Evolutionary conservation across 768 basidiomycete species (phyloP).

Genomic region (Termitomyces sp.): DNA sequence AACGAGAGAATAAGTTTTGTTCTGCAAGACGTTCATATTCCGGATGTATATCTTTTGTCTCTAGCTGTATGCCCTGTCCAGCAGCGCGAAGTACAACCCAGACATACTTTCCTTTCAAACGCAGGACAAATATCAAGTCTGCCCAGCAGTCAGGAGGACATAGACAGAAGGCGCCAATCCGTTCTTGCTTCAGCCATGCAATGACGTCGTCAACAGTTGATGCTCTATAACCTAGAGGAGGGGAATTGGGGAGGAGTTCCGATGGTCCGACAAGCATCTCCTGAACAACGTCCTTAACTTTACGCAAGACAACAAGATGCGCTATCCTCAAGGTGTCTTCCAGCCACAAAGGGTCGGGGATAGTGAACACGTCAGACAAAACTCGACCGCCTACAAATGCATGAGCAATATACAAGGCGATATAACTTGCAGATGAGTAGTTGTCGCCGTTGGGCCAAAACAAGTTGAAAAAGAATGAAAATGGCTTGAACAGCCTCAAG

Average conservation of each 20-base stretch:
- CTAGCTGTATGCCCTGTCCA: not conserved
- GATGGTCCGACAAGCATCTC: not conserved
- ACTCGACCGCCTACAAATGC: not conserved
- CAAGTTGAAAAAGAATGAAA: not conserved
- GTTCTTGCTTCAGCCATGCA: not conserved
- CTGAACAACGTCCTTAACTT: not conserved
- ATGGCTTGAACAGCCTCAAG: not conserved
- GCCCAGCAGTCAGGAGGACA: not conserved
- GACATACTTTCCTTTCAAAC: not conserved
- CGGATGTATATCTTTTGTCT: not conserved
- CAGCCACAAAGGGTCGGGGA: not conserved
- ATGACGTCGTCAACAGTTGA: not conserved
- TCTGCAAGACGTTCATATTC: not conserved
- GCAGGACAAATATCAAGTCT: not conserved
- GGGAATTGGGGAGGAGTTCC: not conserved
- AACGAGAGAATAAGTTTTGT: not conserved
- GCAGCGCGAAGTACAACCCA: not conserved
- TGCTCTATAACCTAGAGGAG: constrained; percentile 3
- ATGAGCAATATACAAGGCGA: constrained; percentile 1
- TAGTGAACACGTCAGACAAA: not conserved
- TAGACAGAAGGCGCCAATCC: not conserved
- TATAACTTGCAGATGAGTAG: not conserved
- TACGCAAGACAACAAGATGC: not conserved
- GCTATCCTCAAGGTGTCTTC: not conserved
- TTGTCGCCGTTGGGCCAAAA: not conserved